A percentile compares a stretch with the other conserved stretches of the same genome.
Evolutionary conservation across 495 filamentous ascomycete genomes (phyloP).

Genomic region (Tuber brumale): DNA sequence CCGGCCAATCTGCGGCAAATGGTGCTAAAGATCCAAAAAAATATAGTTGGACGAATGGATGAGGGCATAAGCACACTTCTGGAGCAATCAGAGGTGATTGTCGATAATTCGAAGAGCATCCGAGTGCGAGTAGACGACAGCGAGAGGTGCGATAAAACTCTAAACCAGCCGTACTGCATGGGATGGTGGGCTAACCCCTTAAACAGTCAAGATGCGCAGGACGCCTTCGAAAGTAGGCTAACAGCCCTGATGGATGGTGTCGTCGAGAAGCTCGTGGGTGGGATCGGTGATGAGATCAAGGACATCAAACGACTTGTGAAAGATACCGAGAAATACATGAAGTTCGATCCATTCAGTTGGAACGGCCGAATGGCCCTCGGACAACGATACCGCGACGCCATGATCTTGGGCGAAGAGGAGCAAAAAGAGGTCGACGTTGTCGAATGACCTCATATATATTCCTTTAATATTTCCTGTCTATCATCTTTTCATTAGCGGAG

Average conservation of each 20-base stretch:
- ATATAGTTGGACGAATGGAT: constrained; percentile 35
- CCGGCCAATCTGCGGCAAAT: background rate
- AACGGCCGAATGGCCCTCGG: constrained; percentile 34
- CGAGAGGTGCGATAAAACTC: constrained; percentile 28
- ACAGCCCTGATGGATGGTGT: constrained; percentile 41
- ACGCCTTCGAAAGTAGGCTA: constrained; percentile 41
- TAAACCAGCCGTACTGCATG: background rate
- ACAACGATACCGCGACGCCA: constrained; percentile 37
- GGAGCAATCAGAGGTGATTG: constrained; percentile 40
- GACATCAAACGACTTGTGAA: constrained; percentile 42
- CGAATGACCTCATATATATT: constrained; percentile 29
- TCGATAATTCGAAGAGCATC: constrained; percentile 40
- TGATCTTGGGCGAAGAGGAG: constrained; percentile 35
- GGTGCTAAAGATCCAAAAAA: constrained; percentile 14
- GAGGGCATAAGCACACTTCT: constrained; percentile 38
- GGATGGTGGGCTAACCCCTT: constrained; percentile 2
- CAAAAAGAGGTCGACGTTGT: constrained; percentile 33
- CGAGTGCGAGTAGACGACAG: constrained; percentile 39
- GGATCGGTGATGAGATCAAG: constrained; percentile 42
- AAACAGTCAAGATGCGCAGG: constrained; percentile 30
- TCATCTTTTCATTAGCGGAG: constrained; percentile 23
- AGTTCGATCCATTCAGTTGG: constrained; percentile 38
- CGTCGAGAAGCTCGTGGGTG: constrained; percentile 41
- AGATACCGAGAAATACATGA: constrained; percentile 39
- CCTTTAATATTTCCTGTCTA: constrained; percentile 25